A percentile compares a stretch with the other conserved stretches of the same genome.
Conservation (phyloP, 73 alveolate genomes). For the Urostyla sp. region DNA sequence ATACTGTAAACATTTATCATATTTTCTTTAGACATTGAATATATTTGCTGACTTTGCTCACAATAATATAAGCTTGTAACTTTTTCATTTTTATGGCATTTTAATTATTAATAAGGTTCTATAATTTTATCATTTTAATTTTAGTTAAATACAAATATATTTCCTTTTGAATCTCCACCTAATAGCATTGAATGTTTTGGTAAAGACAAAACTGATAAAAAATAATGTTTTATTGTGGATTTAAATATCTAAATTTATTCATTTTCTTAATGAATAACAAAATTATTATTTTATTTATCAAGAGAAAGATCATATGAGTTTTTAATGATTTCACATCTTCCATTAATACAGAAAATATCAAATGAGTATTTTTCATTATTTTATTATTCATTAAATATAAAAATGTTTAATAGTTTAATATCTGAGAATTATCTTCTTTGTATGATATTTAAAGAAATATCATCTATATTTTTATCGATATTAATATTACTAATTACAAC, state of each 20-base stretch:
- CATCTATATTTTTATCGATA: neutral
- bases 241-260: neutral
- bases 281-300: neutral
- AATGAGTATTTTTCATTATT: neutral
- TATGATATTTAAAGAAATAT: too few species aligned
- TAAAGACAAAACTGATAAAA: slow-evolving; percentile 1
- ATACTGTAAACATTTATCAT: slow-evolving; percentile 21
- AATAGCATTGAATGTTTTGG: neutral
- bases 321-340: slow-evolving; percentile 41
- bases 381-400: neutral
- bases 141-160: slow-evolving; percentile 24
- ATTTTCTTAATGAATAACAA: neutral
- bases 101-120: slow-evolving; percentile 5
- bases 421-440: neutral
- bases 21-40: slow-evolving; percentile 44
- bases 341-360: slow-evolving; percentile 6
- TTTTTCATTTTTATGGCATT: slow-evolving; percentile 50
- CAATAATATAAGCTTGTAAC: slow-evolving; percentile 13
- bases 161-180: slow-evolving; percentile 62
- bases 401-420: slow-evolving; percentile 24
- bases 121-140: neutral
- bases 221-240: slow-evolving; percentile 9
- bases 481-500: neutral
- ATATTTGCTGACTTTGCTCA: neutral
- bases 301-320: neutral